A percentile compares a stretch with the other conserved stretches of the same genome.
Conservation (phyloP, 129 eudicot species). For the Chrysanthemum lavandulifolium region DNA sequence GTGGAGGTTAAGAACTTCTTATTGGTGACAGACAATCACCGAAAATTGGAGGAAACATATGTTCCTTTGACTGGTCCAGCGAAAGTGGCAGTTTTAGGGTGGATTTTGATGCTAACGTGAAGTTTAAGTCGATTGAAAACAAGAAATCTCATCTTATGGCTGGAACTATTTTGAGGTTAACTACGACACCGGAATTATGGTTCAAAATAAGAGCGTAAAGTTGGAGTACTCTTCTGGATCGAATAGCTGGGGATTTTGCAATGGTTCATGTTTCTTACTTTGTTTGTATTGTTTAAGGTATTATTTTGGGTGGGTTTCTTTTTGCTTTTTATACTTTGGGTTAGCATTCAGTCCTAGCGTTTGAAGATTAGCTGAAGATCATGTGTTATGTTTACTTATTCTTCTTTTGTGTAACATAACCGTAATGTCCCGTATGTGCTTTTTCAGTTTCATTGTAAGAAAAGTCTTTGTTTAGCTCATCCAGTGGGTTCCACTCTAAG, state of each 20-base stretch:
- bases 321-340: too few species aligned
- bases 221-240: conserved; percentile 12
- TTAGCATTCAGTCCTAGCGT: too few species aligned
- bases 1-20: conserved; percentile 13
- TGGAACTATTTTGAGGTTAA: too few species aligned
- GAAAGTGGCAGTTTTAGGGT: background rate
- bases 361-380: too few species aligned
- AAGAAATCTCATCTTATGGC: too few species aligned
- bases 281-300: background rate
- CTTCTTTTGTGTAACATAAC: too few species aligned
- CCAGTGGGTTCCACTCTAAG: too few species aligned
- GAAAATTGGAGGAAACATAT: background rate
- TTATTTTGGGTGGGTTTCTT: too few species aligned
- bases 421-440: too few species aligned
- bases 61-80: background rate
- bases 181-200: background rate
- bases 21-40: background rate
- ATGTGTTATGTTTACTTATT: too few species aligned
- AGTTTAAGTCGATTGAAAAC: background rate
- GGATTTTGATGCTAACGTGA: conserved; percentile 9
- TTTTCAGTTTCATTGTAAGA: too few species aligned
- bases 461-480: too few species aligned
- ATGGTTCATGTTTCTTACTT: background rate
- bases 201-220: background rate
- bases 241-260: conserved; percentile 4